Conservation (phyloP, 192 early-diverging fungal species). For the Lunasporangiospora selenospora region DNA sequence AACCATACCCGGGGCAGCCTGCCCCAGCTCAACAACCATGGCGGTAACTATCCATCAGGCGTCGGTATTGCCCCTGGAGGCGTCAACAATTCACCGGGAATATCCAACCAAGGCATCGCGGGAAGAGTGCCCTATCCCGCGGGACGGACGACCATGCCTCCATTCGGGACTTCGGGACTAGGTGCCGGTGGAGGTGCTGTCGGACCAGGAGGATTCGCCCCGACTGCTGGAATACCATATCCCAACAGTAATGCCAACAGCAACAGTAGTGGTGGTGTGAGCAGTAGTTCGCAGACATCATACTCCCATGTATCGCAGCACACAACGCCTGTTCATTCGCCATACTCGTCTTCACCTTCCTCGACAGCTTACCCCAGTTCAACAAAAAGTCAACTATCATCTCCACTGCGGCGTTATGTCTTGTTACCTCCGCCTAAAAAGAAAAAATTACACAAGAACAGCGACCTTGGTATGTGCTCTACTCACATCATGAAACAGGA, state of each 20-base stretch:
- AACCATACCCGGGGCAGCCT: constrained; percentile 33
- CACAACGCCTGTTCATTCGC: constrained; percentile 47
- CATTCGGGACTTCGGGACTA: too few species aligned
- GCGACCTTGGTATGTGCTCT: constrained; percentile 43
- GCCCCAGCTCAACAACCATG: constrained; percentile 16
- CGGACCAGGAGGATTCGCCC: too few species aligned
- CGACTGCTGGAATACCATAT: too few species aligned
- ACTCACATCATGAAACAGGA: too few species aligned
- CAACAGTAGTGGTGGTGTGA: constrained; percentile 10
- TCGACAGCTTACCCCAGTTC: constrained; percentile 50
- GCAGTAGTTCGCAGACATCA: constrained; percentile 9
- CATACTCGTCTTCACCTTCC: constrained; percentile 56
- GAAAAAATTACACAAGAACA: constrained; percentile 45
- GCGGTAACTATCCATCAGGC: constrained; percentile 21
- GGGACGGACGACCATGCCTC: too few species aligned
- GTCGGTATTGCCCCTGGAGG: constrained; percentile 18
- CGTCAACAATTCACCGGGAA: too few species aligned
- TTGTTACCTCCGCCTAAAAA: constrained; percentile 53
- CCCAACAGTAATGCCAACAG: constrained; percentile 1
- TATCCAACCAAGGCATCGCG: too few species aligned
- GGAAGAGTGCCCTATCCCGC: too few species aligned
- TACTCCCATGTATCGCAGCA: constrained; percentile 34
- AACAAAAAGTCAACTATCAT: constrained; percentile 24
- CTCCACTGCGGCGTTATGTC: constrained; percentile 53
- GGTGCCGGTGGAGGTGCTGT: too few species aligned